Evolutionary conservation across 2,329 filamentous ascomycete genomes (phyloP), one percentile per base, ranked within the genome.

Genomic region (Pestalotiopsis sp.): DNA sequence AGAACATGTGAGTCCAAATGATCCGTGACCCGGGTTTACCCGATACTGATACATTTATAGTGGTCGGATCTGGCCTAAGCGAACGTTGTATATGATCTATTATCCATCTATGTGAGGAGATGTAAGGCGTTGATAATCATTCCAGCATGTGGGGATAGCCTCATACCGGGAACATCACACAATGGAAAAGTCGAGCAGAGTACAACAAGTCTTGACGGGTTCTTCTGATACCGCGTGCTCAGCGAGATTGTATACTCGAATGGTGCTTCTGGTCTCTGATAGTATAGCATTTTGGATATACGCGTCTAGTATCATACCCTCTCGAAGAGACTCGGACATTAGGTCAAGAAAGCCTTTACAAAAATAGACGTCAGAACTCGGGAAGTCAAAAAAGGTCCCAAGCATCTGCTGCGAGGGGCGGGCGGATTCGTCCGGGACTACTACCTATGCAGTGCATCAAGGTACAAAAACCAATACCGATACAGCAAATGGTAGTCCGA

Each of bases 1-100:
- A 41, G 77, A 78, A 68, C 73, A 77, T 70, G 77, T 79, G 72
- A 75, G 76, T 74, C 12, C 36, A 25, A 36, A n/a, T 17, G 23
- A 6, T 38, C 3, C 25, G 56, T 60, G 13, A 25, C 27, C 27
- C 6, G 23, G 6, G n/a, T 17, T 60, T 4, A 36, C 1, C 4
- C 9, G 23, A 31, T 41, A 13, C 36, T 41, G 56, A 59, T 11
- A 38, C 5, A 25, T 27, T 27, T 27, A 13, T n/a, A 64, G 61
- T 64, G 61, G 61, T 52, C 38, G 7, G 61, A 64, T 23, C 38
- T 64, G 12, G n/a, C 20, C n/a, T 64, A 38, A 63, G 31, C 12
- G 38, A 17, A 45, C 20, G 17, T 45, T 45, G 5, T n/a, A 12
- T 17, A 3, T 9, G 14, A 20, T 52, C 17, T 52, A 1, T 17